Percentiles rank a stretch among this genome's conserved stretches.
Evolutionary conservation across 371 early-diverging fungal species (phyloP).

Genomic region (Syncephalastrum racemosum): DNA sequence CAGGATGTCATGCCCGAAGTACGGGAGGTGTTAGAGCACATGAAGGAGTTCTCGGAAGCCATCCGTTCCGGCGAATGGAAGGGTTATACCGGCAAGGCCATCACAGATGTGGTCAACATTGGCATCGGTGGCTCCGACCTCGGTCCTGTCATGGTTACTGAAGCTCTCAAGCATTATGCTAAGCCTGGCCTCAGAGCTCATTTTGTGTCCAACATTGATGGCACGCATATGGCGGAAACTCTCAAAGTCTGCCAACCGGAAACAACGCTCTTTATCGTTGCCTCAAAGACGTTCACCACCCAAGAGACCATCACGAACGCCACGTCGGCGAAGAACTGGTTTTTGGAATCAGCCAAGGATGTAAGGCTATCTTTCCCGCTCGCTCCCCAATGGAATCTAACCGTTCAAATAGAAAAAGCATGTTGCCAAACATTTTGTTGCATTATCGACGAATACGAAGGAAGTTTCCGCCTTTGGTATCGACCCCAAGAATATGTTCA

Average conservation of each 20-base stretch:
- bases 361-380: slow-evolving; percentile 42
- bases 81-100: slow-evolving; percentile 92
- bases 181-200: slow-evolving; percentile 77
- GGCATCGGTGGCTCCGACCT: slow-evolving; percentile 99
- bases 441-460: slow-evolving; percentile 93
- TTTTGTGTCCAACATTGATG: slow-evolving; percentile 99
- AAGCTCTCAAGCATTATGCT: slow-evolving; percentile 93
- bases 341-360: slow-evolving; percentile 80
- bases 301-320: slow-evolving; percentile 99
- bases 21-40: slow-evolving; percentile 90
- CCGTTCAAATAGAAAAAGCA: slow-evolving; percentile 51
- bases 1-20: slow-evolving; percentile 92
- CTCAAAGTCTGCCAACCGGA: slow-evolving; percentile 88
- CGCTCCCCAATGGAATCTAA: no score
- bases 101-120: slow-evolving; percentile 97
- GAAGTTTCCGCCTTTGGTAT: slow-evolving; percentile 94
- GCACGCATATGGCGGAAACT: slow-evolving; percentile 92
- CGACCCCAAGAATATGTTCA: slow-evolving; percentile 92
- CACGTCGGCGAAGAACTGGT: slow-evolving; percentile 92
- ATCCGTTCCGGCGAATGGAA: slow-evolving; percentile 91
- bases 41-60: slow-evolving; percentile 80
- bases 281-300: slow-evolving; percentile 99
- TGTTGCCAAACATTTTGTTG: slow-evolving; percentile 98
- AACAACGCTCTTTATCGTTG: slow-evolving; percentile 95
- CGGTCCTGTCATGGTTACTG: slow-evolving; percentile 98